Evolutionary conservation across 2,329 filamentous ascomycete genomes (phyloP), one percentile per base, ranked within the genome.

Genomic region (Atkinsonella texensis): DNA sequence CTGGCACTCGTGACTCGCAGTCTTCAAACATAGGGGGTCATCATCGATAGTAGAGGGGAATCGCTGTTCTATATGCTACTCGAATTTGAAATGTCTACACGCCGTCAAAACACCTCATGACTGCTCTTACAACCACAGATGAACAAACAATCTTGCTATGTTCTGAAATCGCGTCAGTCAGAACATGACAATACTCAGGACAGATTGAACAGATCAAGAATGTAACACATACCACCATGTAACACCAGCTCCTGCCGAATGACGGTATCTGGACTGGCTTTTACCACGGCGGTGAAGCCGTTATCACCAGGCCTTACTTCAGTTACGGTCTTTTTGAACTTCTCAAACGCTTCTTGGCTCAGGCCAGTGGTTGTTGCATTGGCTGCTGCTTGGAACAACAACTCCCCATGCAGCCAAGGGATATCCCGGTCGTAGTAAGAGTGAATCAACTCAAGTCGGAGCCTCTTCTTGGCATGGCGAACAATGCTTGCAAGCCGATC

Each of bases 371-470:
- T 63, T 1, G 73, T 72, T 44, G 78, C 77, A 50, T 74, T 74
- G 2, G 77, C 77, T 0, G 82, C 79, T 0, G 76, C 74, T 32
- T 70, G 70, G 62, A 87, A 88, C 1, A 87, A 67, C 57, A 72
- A 74, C 58, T 84, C 77, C 43, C 82, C 81, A 61, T 89, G 83
- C 1, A 71, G 75, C 70, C 81, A 91, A 0, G 87, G 83, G 54
- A 97, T 95, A 59, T 95, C 88, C 53, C 72, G 71, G 63, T 97
- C 91, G 61, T 95, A 80, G 50, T 77, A 76, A 15, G 89, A 87
- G 60, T 96, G 91, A 2, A 97, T 70, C 42, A 96, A 70, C 43
- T 79, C 82, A 18, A 96, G 69, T 20, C 83, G 75, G 10, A 93
- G 56, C 61, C 71, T 71, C 54, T 57, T 73, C 55, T 69, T 76